A percentile compares a stretch with the other conserved stretches of the same genome.
phyloP scores from a whole-genome alignment of 129 eudicot genomes.

The Helianthus tuberosus region DNA sequence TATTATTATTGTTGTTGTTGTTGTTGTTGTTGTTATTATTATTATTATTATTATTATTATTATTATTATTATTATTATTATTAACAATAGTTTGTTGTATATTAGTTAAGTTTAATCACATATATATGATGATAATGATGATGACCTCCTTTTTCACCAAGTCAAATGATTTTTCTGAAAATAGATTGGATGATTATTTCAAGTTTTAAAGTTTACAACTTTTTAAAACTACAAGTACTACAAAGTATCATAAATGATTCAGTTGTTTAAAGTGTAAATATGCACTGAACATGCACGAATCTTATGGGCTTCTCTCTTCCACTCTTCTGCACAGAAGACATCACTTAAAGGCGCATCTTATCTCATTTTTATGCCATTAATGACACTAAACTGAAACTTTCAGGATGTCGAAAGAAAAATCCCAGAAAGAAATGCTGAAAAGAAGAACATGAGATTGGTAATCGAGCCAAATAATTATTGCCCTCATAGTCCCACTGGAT shows the following conservation, averaged over 20 bases:
- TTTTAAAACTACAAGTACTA: constrained; percentile 11
- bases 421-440: constrained; percentile 33
- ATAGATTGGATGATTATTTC: constrained; percentile 42
- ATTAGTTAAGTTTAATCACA: constrained; percentile 38
- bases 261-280: constrained; percentile 5
- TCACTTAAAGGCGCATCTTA: constrained; percentile 4
- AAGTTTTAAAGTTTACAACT: not conserved
- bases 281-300: constrained; percentile 37
- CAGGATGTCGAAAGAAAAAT: constrained; percentile 45
- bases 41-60: not conserved
- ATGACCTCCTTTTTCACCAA: constrained; percentile 29
- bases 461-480: constrained; percentile 33
- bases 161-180: constrained; percentile 38
- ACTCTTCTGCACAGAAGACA: constrained; percentile 20
- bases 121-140: constrained; percentile 38
- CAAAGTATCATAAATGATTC: constrained; percentile 1
- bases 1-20: not conserved
- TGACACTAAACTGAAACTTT: constrained; percentile 58
- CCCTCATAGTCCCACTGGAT: not conserved
- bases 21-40: not conserved
- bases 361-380: constrained; percentile 38
- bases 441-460: not conserved
- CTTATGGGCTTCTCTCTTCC: constrained; percentile 8
- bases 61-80: not conserved
- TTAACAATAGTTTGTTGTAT: not conserved